Conservation (phyloP, 164 flowering plant species). For the Umbilicus rupestris region DNA sequence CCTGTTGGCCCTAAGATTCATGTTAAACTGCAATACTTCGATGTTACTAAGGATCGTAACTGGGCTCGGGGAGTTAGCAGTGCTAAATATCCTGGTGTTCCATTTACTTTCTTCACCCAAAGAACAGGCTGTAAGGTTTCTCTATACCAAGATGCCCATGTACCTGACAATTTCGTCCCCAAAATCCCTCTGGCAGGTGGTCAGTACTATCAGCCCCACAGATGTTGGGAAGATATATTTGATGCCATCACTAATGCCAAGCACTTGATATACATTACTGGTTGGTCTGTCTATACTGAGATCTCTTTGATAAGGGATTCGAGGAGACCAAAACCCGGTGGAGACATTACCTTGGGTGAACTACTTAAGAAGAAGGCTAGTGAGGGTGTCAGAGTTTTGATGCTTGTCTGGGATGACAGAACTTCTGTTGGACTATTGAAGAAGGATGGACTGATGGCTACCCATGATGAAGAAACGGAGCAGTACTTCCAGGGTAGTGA, state of each 20-base stretch:
- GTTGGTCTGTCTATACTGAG: slow-evolving; percentile 63
- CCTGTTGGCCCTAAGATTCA: slow-evolving; percentile 40
- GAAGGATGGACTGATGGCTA: slow-evolving; percentile 50
- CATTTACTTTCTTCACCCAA: slow-evolving; percentile 39
- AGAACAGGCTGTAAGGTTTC: slow-evolving; percentile 42
- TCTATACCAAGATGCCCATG: slow-evolving; percentile 56
- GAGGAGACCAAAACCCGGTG: slow-evolving; percentile 23
- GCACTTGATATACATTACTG: slow-evolving; percentile 59
- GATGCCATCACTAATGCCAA: slow-evolving; percentile 46
- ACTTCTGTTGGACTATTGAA: slow-evolving; percentile 31
- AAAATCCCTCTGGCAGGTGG: slow-evolving; percentile 20
- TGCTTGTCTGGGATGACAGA: slow-evolving; percentile 72
- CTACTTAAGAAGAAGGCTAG: slow-evolving; percentile 49
- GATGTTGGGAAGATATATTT: slow-evolving; percentile 72
- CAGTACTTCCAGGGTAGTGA: slow-evolving; percentile 35
- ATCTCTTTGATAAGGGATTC: slow-evolving; percentile 52
- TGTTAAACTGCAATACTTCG: slow-evolving; percentile 32
- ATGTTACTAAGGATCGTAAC: slow-evolving; percentile 22
- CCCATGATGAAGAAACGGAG: slow-evolving; percentile 52
- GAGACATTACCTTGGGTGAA: slow-evolving; percentile 40
- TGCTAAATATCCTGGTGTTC: slow-evolving; percentile 33
- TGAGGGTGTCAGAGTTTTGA: slow-evolving; percentile 44
- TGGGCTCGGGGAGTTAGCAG: slow-evolving; percentile 40
- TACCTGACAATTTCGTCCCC: slow-evolving; percentile 20
- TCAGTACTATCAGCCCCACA: slow-evolving; percentile 21